These are phyloP conservation scores for Thalassiosira mediterranea DNA, from an alignment of 352 stramenopile species.

Conservation along the genomic window DNA sequence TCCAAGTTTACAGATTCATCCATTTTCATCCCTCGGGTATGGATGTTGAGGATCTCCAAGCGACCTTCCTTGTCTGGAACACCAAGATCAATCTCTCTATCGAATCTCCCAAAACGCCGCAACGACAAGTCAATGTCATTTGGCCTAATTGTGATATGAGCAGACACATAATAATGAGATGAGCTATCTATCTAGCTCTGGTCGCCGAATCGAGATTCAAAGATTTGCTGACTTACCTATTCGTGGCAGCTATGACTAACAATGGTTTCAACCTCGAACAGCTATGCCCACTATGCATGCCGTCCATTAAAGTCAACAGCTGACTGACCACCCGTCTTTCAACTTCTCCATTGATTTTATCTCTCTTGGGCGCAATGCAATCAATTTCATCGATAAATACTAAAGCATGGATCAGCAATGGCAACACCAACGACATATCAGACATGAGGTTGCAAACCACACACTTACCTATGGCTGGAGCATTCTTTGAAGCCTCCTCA, in stretches of 20 bases:
- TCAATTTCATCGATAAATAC: conserved; percentile 99
- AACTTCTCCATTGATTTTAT: conserved; percentile 98
- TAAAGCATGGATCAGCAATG: no score
- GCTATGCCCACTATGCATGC: conserved; percentile 83
- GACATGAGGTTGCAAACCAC: no score
- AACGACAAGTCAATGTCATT: conserved; percentile 98
- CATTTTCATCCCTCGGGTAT: conserved; percentile 99
- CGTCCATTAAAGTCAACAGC: conserved; percentile 98
- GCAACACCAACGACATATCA: no score
- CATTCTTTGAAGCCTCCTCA: conserved; percentile 98
- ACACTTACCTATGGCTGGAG: conserved; percentile 96
- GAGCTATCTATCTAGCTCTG: not conserved
- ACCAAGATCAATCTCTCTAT: conserved; percentile 98
- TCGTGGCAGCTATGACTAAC: conserved; percentile 98
- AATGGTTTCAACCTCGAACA: conserved; percentile 88
- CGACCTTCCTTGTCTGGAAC: conserved; percentile 97
- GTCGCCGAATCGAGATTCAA: no score
- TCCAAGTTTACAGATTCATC: conserved; percentile 98
- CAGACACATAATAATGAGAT: not conserved
- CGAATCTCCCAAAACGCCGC: conserved; percentile 96
- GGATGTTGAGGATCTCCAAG: conserved; percentile 98
- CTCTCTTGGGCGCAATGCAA: conserved; percentile 96
- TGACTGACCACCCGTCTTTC: conserved; percentile 98
- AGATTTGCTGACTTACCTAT: conserved; percentile 72
- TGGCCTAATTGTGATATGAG: conserved; percentile 88